Base-by-base conservation (phyloP, 306 rosid genomes). In the Datisca glomerata region DNA sequence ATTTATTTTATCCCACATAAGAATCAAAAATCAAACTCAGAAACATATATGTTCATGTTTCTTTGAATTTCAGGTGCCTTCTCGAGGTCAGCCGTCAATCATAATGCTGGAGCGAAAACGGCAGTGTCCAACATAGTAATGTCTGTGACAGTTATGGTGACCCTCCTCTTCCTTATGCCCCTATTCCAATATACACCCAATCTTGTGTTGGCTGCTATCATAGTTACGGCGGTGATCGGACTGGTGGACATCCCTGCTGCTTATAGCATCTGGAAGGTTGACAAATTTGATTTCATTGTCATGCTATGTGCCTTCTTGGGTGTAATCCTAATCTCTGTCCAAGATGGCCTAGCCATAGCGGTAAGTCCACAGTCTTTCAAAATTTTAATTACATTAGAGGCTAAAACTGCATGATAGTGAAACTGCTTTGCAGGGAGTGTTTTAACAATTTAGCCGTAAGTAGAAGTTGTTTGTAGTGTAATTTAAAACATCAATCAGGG, bases 101-200 rank as follows among this genome's bases (percentile, higher is more conserved):
- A 84, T 45, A 84, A 89, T 15, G 95, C 98, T 0, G 98, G 98
- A 27, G 91, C 84, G 2, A 80, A 84, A 52, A 72, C 98, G 32
- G 98, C 93, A 2, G 69, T 66, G 45, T 89, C 98, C 7, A 89
- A 89, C 61, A 46, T 89, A 17, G 76, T 89, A 12, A 89, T 89
- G 98, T 89, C 98, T 0, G 72, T 77, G 54, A 74, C 98, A 5
- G 85, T 89, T 5, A 80, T 89, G 98, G 91, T 89, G 67, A 75
- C 98, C 5, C 84, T 89, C 19, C 77, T 89, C 45, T 70, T 89
- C 34, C 81, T 89, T 0, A 89, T 89, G 98, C 98, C 93, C 23
- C 59, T 89, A 52, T 89, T 89, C 65, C 79, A 89, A 11, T 84
- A 80, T 67, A 84, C 98, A 0, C 98, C 98, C 3, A 89, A 89